Evolutionary conservation across 306 rosid species (phyloP), one percentile per base, ranked within the genome.

Genomic region (Calophaca sinica): DNA sequence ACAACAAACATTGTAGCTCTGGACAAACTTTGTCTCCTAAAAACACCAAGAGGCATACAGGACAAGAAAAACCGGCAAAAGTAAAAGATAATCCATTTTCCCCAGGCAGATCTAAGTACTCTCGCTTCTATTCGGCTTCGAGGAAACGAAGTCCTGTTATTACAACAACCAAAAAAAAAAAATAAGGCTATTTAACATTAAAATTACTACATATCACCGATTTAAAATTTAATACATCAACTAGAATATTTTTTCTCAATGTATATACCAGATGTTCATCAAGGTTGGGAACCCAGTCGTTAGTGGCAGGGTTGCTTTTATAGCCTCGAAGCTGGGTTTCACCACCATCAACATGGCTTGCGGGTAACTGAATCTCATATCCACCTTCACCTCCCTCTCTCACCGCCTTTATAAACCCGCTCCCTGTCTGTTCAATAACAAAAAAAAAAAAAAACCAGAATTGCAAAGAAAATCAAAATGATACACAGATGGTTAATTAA

Each of bases 231-330:
- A 38, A 5, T 38, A 38, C 4, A 5, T 38, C 42, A 38, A 5
- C 42, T 36, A 36, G 26, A 38, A 38, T 5, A 38, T 5, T 38
- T 36, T 38, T 3, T 7, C 20, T 15, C 29, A 14, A 60, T 68
- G 44, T 49, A 8, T 31, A 3, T 42, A 84, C 89, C 85, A 72
- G 78, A 69, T 79, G 53, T 50, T 70, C 84, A 71, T 83, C 81
- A 50, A 33, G 38, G 14, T 41, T 80, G 0, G 97, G 96, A 80
- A 85, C 77, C 97, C 97, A 92, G 12, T 92, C 97, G 54, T 92
- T 92, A 2, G 91, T 92, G 39, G 97, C 97, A 4, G 96, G 97
- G 72, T 92, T 92, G 79, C 97, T 77, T 84, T 76, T 87, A 68
- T 68, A 72, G 59, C 44, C 84, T 26, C n/a, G 35, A 20, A 11